Evolutionary conservation across 139 green algal species (phyloP).

Genomic region (Cymbomonas tetramitiformis): DNA sequence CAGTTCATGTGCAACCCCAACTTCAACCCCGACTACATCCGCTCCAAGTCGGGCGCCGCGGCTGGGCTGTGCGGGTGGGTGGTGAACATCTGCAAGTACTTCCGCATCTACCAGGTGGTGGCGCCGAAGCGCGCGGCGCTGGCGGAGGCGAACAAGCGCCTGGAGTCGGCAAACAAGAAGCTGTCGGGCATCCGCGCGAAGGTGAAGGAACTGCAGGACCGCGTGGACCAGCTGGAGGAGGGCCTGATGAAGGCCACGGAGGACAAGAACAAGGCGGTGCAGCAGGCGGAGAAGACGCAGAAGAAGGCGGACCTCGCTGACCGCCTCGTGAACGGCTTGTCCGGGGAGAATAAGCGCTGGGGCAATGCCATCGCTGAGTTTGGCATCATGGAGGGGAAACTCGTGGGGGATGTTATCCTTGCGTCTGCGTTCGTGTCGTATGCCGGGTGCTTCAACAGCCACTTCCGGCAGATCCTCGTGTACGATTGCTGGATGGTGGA

Average conservation of each 20-base stretch:
- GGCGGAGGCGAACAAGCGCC: slow-evolving; percentile 63
- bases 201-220: slow-evolving; percentile 68
- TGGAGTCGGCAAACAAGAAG: slow-evolving; percentile 41
- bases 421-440: slow-evolving; percentile 71
- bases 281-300: too few species aligned
- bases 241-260: too few species aligned
- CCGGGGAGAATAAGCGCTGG: slow-evolving; percentile 73
- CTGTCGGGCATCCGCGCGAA: slow-evolving; percentile 27
- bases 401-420: slow-evolving; percentile 67
- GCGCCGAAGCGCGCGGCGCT: slow-evolving; percentile 67
- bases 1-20: slow-evolving; percentile 50
- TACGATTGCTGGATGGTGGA: slow-evolving; percentile 60
- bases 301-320: slow-evolving; percentile 68
- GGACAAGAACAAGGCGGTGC: slow-evolving; percentile 68
- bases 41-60: slow-evolving; percentile 63
- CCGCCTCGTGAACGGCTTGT: slow-evolving; percentile 71
- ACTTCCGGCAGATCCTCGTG: slow-evolving; percentile 51
- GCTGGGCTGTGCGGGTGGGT: too few species aligned
- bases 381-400: slow-evolving; percentile 30
- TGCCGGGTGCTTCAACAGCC: slow-evolving; percentile 67
- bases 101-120: slow-evolving; percentile 83
- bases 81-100: slow-evolving; percentile 87
- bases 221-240: slow-evolving; percentile 56
- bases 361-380: too few species aligned
- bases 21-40: slow-evolving; percentile 70